These are phyloP conservation scores for Pseudopithomyces maydicus DNA, from an alignment of 2,329 filamentous ascomycete species.

Conservation along the genomic window DNA sequence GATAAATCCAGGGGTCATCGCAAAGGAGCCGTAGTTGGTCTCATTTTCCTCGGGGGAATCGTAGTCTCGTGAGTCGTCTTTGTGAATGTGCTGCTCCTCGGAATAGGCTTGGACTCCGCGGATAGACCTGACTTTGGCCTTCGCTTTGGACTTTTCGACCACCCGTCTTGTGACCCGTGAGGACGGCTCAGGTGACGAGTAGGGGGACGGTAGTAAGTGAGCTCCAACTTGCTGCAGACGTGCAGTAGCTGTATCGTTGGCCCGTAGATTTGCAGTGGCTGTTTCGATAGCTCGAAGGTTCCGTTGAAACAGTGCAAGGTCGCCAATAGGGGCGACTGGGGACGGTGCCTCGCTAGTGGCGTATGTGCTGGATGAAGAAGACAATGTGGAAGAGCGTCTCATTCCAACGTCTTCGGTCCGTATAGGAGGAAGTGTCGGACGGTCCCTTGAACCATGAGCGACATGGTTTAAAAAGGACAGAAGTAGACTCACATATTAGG, in stretches of 20 bases:
- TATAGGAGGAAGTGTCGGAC: not conserved
- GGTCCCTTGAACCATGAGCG: not conserved
- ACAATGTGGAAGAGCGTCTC: not conserved
- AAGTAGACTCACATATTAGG: not conserved
- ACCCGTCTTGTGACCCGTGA: not conserved
- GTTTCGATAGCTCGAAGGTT: not conserved
- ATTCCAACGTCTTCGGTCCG: not conserved
- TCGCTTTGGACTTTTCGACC: not conserved
- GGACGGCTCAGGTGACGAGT: not conserved
- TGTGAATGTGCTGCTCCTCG: not conserved
- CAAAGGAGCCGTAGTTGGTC: not conserved
- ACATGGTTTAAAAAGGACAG: not conserved
- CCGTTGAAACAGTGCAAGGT: not conserved
- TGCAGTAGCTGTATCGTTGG: not conserved
- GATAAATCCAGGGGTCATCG: constrained; percentile 2
- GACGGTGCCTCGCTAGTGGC: not conserved
- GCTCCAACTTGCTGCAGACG: not conserved
- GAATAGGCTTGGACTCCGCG: not conserved
- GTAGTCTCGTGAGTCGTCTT: too few species aligned
- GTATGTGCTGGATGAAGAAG: not conserved
- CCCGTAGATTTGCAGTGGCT: not conserved
- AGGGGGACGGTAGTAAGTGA: not conserved
- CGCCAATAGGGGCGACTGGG: not conserved
- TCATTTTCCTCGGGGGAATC: not conserved
- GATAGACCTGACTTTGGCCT: not conserved